Conservation (phyloP, 1,139 yeast genomes). For the Saccharomyces pastorianus region DNA sequence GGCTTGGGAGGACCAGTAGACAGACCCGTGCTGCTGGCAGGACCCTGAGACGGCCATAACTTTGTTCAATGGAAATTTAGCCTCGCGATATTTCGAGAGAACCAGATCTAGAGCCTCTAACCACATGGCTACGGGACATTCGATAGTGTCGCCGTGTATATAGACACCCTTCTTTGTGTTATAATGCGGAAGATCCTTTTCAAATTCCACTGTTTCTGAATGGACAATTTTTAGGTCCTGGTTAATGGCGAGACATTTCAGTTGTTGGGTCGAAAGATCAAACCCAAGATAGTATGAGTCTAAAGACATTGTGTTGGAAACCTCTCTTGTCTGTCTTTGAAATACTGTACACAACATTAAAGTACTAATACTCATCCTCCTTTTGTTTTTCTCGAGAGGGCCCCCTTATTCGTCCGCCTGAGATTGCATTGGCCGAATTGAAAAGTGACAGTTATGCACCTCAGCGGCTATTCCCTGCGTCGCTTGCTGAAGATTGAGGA, state of each 20-base stretch:
- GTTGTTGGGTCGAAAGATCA: slow-evolving; percentile 84
- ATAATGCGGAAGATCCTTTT: slow-evolving; percentile 51
- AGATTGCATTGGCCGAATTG: not conserved
- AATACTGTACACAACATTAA: no score
- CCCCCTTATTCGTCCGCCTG: not conserved
- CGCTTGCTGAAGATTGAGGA: not conserved
- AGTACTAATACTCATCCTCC: not conserved
- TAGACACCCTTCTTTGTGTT: slow-evolving; percentile 66
- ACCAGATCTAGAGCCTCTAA: slow-evolving; percentile 69
- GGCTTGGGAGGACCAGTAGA: slow-evolving; percentile 60
- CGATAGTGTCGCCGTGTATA: slow-evolving; percentile 42
- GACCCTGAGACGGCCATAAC: slow-evolving; percentile 79
- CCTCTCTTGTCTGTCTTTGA: not conserved
- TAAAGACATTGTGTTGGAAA: not conserved
- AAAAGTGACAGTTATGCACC: not conserved
- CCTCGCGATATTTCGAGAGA: slow-evolving; percentile 35
- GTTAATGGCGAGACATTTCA: slow-evolving; percentile 65
- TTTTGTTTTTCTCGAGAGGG: not conserved
- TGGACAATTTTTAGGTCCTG: slow-evolving; percentile 44
- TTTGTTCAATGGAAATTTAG: slow-evolving; percentile 45
- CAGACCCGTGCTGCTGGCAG: slow-evolving; percentile 90
- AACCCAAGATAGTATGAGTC: slow-evolving; percentile 51
- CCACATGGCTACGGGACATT: slow-evolving; percentile 87
- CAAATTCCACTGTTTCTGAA: slow-evolving; percentile 66
- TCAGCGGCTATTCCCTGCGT: not conserved